These are phyloP conservation scores for Cladosporium sp. DNA, from an alignment of 2,329 filamentous ascomycete species.

Conservation along the genomic window DNA sequence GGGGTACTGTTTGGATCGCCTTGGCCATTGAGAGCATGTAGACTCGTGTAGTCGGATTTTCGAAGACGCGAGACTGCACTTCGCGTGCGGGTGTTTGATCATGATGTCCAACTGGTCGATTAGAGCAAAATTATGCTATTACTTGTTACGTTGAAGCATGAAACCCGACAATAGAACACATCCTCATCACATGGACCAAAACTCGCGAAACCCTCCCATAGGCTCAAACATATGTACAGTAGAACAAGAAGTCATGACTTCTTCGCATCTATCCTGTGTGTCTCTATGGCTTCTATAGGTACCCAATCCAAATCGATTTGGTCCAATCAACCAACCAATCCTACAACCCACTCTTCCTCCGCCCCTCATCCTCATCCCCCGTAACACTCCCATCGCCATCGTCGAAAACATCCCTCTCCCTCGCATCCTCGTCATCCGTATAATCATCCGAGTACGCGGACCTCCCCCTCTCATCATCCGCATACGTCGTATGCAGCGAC, in stretches of 20 bases:
- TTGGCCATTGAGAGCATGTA: too few species aligned
- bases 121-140: too few species aligned
- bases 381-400: slow-evolving; percentile 43
- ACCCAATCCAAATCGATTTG: neutral
- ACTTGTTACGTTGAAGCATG: too few species aligned
- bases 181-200: neutral
- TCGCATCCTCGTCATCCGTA: slow-evolving; percentile 45
- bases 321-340: neutral
- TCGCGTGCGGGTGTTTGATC: too few species aligned
- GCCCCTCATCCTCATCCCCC: slow-evolving; percentile 32
- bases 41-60: too few species aligned
- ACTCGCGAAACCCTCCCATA: neutral
- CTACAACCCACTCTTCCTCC: slow-evolving; percentile 24
- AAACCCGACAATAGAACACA: too few species aligned
- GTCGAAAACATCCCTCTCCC: slow-evolving; percentile 46
- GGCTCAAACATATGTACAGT: neutral
- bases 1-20: too few species aligned
- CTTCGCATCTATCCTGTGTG: neutral
- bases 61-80: too few species aligned
- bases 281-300: neutral
- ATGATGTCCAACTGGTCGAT: too few species aligned
- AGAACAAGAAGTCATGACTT: neutral
- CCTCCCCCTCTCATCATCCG: slow-evolving; percentile 45
- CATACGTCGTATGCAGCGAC: slow-evolving; percentile 53
- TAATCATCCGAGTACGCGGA: slow-evolving; percentile 45